phyloP scores from a whole-genome alignment of 306 rosid genomes.

The Inga leiocalycina region DNA sequence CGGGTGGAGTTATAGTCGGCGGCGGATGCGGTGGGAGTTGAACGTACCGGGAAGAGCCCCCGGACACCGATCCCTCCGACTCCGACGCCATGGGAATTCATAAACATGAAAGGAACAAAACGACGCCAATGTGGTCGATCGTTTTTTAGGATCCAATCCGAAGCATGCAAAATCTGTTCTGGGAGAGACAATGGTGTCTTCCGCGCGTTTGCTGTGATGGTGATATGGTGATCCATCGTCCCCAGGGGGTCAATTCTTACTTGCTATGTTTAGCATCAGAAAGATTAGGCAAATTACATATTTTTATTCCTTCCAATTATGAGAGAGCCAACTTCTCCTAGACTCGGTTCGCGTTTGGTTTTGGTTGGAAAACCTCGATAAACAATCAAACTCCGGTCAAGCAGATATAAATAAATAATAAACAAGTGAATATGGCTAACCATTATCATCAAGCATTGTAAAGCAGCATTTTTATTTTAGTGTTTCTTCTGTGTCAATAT shows the following conservation, averaged over 20 bases:
- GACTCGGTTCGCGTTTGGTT: background rate
- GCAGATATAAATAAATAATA: background rate
- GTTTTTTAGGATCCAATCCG: constrained; percentile 29
- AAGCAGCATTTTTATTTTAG: background rate
- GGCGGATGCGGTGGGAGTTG: constrained; percentile 75
- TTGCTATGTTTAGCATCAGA: background rate
- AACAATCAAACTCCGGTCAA: background rate
- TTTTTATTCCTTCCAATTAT: background rate
- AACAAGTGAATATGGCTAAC: background rate
- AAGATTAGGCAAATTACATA: background rate
- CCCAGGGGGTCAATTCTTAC: background rate
- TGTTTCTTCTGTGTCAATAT: too few relatives aligned
- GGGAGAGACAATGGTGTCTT: constrained; percentile 21
- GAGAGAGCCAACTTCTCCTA: background rate
- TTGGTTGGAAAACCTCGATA: background rate
- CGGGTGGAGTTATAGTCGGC: constrained; percentile 43
- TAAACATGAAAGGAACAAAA: background rate
- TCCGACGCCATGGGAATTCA: constrained; percentile 67
- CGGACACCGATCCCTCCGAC: constrained; percentile 71
- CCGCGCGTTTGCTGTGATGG: background rate
- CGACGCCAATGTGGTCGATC: constrained; percentile 23
- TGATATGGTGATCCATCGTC: background rate
- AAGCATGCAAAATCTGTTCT: background rate
- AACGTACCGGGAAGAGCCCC: constrained; percentile 58
- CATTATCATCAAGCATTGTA: background rate